Conservation (phyloP, 352 stramenopile genomes). For the Phytophthora megakarya region DNA sequence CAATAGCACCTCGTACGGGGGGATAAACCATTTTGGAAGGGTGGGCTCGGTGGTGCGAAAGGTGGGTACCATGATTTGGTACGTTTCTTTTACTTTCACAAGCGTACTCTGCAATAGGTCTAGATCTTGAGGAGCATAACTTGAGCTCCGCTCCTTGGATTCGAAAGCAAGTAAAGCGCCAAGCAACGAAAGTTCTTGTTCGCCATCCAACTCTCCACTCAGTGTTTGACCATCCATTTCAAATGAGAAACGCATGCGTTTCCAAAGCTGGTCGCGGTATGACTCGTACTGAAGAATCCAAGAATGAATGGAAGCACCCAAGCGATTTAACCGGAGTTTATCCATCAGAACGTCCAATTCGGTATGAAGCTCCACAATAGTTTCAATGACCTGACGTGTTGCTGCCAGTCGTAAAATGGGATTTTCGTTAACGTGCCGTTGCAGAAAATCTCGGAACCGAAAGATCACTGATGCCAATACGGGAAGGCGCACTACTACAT, state of each 20-base stretch:
- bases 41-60: conserved; percentile 9
- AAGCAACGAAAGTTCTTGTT: conserved; percentile 24
- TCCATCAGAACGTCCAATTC: conserved; percentile 34
- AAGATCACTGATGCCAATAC: conserved; percentile 22
- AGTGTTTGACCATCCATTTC: conserved; percentile 24
- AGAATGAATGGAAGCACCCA: conserved; percentile 33
- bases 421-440: conserved; percentile 34
- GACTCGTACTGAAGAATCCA: conserved; percentile 21
- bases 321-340: conserved; percentile 13
- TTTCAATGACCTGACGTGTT: conserved; percentile 30
- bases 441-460: conserved; percentile 33
- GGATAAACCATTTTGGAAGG: conserved; percentile 36
- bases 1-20: conserved; percentile 37
- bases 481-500: conserved; percentile 2
- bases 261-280: conserved; percentile 33
- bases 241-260: conserved; percentile 29
- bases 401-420: conserved; percentile 26
- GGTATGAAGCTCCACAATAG: conserved; percentile 18
- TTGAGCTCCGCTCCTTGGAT: conserved; percentile 27
- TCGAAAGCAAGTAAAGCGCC: conserved; percentile 27
- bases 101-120: conserved; percentile 25
- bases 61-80: conserved; percentile 4
- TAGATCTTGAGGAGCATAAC: conserved; percentile 20
- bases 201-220: conserved; percentile 14
- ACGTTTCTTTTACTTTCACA: conserved; percentile 21